Evolutionary conservation across 352 stramenopile species (phyloP), one percentile per base, ranked within the genome.

Genomic region (Pythium coloratum): DNA sequence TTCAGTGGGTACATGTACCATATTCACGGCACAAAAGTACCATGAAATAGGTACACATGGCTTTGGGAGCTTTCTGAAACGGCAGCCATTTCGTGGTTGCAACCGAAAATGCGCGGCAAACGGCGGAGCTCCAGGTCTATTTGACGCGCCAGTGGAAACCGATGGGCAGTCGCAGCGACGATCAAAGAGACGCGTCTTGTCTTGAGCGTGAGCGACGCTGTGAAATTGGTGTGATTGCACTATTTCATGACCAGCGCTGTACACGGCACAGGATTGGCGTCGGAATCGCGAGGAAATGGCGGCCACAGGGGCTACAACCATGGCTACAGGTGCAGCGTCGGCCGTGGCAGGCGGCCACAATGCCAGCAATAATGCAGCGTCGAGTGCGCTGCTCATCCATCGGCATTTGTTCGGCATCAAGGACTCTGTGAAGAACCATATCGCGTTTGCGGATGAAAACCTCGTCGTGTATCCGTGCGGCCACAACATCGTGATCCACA

Each of bases 401-500:
- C 75, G 72, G 63, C 84, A 97, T 64, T 72, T 96, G 20, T 95
- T 95, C 68, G 90, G 90, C 1, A 79, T 96, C 66, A 97, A 97
- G 47, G 84, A 78, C 28, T 72, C 71, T 26, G 81, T 92, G 51
- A 88, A 90, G 75, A 92, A 93, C 73, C 90, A 86, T 67, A 80
- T 96, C 28, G 79, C 82, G 47, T 97, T 95, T 57, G 75, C 84
- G 13, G 90, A 97, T 54, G 90, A 97, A 57, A 88, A 89, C 51
- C 70, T 90, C 46, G 80, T 97, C 18, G 77, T 96, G 59, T 96
- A 96, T 56, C 88, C 90, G 24, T 94, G 86, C 55, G 90, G 90
- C 44, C 87, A 97, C 76, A 95, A 96, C 67, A 76, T 96, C 24
- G 78, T 96, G 34, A 71, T 97, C 18, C 84, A 95, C 75, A 94